Evolutionary conservation across 495 filamentous ascomycete species (phyloP), one percentile per base, ranked within the genome.

Genomic region (Cercophora samala): DNA sequence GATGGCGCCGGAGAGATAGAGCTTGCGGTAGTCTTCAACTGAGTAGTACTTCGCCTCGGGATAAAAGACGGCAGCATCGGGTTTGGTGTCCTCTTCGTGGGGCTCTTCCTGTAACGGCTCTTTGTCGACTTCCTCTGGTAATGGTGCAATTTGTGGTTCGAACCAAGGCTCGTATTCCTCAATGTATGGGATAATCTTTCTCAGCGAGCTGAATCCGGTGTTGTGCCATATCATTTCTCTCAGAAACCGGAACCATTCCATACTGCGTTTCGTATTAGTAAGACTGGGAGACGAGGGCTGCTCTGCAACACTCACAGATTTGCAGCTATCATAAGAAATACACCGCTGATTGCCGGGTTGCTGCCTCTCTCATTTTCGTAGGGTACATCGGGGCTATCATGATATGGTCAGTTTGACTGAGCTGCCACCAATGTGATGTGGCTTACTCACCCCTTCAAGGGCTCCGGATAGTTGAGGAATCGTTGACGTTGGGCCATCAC

Each of bases 71-170:
- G 23, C 26, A 1, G 71, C 21, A 8, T 13, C 6, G 0, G 37
- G 51, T n/a, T 64, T 69, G 37, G 60, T 59, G 19, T 69, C 67
- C 19, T 70, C 68, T 8, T 24, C 65, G 1, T 29, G 42, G 0
- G 22, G 58, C 1, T 26, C 24, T 17, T 63, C 52, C 23, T 9
- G 53, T 5, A 19, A 29, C 25, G 22, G 29, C n/a, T 19, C 51
- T 19, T 72, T 63, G 19, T 75, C 55, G n/a, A 32, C 52, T 4
- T 66, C 54, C 9, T 69, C 32, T 22, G 69, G 66, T 58, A 86
- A 70, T 1, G 89, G 90, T 24, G 91, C 86, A 52, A 96, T 89
- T 42, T 89, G 89, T 3, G 93, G 92, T 71, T 95, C 92, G 73
- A 86, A 93, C 66, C 90, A 85, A 18, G 88, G 84, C 58, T 86